Evolutionary conservation across 768 basidiomycete genomes (phyloP), one percentile per base, ranked within the genome.

Genomic region (Lactarius sp.): DNA sequence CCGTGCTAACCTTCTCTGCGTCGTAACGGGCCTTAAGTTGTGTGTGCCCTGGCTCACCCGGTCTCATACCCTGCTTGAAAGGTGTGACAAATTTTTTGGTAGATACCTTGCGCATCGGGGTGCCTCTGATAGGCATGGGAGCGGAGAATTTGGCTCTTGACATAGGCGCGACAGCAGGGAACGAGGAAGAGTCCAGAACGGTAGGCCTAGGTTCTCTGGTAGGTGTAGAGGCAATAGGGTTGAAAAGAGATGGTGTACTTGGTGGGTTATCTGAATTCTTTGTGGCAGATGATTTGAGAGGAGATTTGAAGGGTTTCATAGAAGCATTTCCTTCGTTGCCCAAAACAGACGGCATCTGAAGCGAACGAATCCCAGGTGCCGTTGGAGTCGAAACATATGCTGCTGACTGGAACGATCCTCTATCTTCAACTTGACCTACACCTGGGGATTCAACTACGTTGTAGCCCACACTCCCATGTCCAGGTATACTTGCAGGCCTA

Each of bases 21-120:
- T 55, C 59, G 9, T 55, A 1, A 22, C 56, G 41, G 50, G 44
- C 52, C 50, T 58, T 56, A 14, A 73, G 42, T 55, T 67, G 68
- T 8, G 69, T 57, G 52, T 74, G 72, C 22, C 78, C 79, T 52
- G 75, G 72, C 65, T 80, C 77, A 42, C 76, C 76, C 52, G 81
- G 80, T 65, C 74, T 75, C 75, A 81, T 76, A 33, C 80, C 81
- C 6, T 72, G 58, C 69, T 87, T 88, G 71, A 88, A 88, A 36
- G 83, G 83, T 0, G 83, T 77, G 66, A 77, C 80, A 66, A 84
- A 85, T 27, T 78, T 74, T 60, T 76, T 80, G 14, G 2, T 13
- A 5, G 71, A 27, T 10, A 3, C 42, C 20, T 63, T 61, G 41
- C 56, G 59, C 3, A 53, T 37, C 51, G 64, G 52, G 10, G 60